phyloP scores from a whole-genome alignment of 192 early-diverging fungal species.

The Diversispora epigaea region DNA sequence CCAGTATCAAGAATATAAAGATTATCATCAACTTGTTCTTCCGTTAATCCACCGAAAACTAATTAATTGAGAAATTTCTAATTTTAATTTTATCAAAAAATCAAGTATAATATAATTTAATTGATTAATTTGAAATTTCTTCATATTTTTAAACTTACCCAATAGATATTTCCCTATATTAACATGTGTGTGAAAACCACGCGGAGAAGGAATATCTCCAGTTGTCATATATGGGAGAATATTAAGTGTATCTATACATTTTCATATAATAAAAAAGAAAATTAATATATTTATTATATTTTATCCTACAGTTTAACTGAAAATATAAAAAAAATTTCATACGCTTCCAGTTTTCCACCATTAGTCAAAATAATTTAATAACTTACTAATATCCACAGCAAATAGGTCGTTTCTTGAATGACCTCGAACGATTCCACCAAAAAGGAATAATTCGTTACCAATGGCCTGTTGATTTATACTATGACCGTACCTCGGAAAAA shows the following conservation, averaged over 20 bases:
- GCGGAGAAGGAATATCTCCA: conserved; percentile 44
- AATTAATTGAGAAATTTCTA: background rate
- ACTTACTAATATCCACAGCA: conserved; percentile 46
- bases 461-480: conserved; percentile 38
- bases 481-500: conserved; percentile 42
- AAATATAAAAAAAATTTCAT: background rate
- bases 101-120: background rate
- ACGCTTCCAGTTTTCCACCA: background rate
- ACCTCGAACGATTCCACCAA: conserved; percentile 44
- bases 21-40: conserved; percentile 38
- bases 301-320: no score
- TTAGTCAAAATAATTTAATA: background rate
- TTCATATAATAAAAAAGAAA: background rate
- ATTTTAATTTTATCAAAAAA: background rate
- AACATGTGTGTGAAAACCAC: conserved; percentile 45
- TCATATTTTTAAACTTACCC: conserved; percentile 37
- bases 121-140: background rate
- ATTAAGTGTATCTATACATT: conserved; percentile 37
- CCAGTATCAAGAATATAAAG: conserved; percentile 46
- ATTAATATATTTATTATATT: background rate
- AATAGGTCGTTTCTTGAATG: conserved; percentile 40
- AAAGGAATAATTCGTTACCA: conserved; percentile 43
- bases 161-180: conserved; percentile 50
- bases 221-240: conserved; percentile 37
- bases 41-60: conserved; percentile 47